Evolutionary conservation across 495 filamentous ascomycete genomes (phyloP).

Genomic region (Staphylotrichum longicolle): DNA sequence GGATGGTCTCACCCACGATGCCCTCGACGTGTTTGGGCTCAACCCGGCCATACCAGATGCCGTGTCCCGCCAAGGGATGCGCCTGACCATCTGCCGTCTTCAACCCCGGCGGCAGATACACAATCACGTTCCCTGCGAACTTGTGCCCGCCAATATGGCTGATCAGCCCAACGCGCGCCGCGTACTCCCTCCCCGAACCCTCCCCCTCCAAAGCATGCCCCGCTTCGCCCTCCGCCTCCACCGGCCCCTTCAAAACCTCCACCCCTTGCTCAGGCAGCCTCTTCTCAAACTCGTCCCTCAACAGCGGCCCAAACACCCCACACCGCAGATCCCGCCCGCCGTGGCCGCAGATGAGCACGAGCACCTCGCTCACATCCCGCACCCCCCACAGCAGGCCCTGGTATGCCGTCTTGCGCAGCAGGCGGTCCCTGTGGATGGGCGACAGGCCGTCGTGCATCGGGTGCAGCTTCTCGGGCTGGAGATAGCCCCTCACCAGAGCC

Average conservation of each 20-base stretch:
- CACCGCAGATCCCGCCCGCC: slow-evolving; percentile 75
- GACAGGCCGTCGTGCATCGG: slow-evolving; percentile 54
- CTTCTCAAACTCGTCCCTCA: slow-evolving; percentile 64
- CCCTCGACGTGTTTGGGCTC: slow-evolving; percentile 85
- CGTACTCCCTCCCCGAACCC: slow-evolving; percentile 12
- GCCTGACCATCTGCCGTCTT: slow-evolving; percentile 36
- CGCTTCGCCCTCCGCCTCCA: slow-evolving; percentile 30
- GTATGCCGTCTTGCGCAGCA: slow-evolving; percentile 44
- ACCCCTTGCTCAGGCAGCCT: slow-evolving; percentile 38
- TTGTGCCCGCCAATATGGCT: slow-evolving; percentile 93
- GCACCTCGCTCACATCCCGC: slow-evolving; percentile 60
- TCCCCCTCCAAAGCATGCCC: slow-evolving; percentile 22
- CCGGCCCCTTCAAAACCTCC: slow-evolving; percentile 39
- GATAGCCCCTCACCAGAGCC: slow-evolving; percentile 55
- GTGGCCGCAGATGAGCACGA: slow-evolving; percentile 84
- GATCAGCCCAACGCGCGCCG: slow-evolving; percentile 66
- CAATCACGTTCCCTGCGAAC: slow-evolving; percentile 88
- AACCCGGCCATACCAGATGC: slow-evolving; percentile 92
- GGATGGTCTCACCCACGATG: slow-evolving; percentile 75
- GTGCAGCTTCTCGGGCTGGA: slow-evolving; percentile 60
- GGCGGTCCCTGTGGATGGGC: slow-evolving; percentile 46
- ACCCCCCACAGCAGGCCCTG: slow-evolving; percentile 45
- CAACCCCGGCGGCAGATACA: slow-evolving; percentile 70
- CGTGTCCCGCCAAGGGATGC: slow-evolving; percentile 71
- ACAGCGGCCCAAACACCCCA: slow-evolving; percentile 70